Evolutionary conservation across 192 early-diverging fungal genomes (phyloP), one percentile per base, ranked within the genome.

Genomic region (Lobosporangium transversale): DNA sequence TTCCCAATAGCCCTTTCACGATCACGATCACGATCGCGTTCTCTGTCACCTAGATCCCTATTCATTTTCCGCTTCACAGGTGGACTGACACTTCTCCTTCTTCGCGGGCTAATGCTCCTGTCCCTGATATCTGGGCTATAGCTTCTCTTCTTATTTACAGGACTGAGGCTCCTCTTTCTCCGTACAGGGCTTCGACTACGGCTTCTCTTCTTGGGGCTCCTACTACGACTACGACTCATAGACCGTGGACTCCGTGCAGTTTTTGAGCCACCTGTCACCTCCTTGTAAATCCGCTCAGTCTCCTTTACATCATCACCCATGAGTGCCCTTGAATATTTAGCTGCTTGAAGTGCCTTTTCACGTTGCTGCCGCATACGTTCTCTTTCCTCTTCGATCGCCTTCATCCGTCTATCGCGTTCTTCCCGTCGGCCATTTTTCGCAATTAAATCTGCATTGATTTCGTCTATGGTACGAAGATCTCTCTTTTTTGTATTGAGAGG

Each of bases 401-500:
- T 54, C 15, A 76, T 76, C 50, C 42, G 51, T 20, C 53, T 53
- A 15, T 33, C 65, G 21, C 73, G 57, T 32, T 76, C 73, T 26
- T 67, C 64, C 2, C 53, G 40, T 26, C 65, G 73, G n/a, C 53
- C 32, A 29, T 50, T 36, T 47, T 58, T 66, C n/a, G 59, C 64
- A 12, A 40, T 40, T 24, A 66, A 4, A 2, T 67, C 64, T 4
- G 57, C 58, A 2, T 43, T 42, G 29, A 67, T 49, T 24, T 76
- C 73, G 20, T 67, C 73, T 18, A 62, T 31, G 17, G 73, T 51
- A 15, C 73, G 29, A 0, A 54, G 53, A 67, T 76, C 73, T 35
- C 73, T 43, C 30, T 76, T 76, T 23, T 57, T 62, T 0, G 73
- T 62, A 59, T 67, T 67, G 44, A 76, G 73, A 0, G 73, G 42